Evolutionary conservation across 2,329 filamentous ascomycete genomes (phyloP).

Genomic region (Penicillium sp.): DNA sequence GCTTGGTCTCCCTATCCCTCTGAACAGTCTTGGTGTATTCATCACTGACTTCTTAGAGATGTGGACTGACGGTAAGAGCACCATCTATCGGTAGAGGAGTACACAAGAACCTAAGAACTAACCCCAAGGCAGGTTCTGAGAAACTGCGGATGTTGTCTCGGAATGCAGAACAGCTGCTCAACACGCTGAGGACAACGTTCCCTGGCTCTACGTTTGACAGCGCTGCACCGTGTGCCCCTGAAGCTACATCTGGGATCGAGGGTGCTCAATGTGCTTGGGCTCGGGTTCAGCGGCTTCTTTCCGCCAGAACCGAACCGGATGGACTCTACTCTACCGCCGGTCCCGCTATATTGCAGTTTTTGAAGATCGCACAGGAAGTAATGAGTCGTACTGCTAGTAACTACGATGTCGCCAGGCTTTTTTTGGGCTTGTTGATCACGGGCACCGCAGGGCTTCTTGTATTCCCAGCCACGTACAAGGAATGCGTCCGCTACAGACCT

Average conservation of each 20-base stretch:
- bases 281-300: conserved; percentile 27
- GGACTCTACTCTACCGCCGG: conserved; percentile 21
- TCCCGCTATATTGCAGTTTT: conserved; percentile 52
- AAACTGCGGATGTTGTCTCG: conserved; percentile 65
- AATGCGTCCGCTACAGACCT: conserved; percentile 27
- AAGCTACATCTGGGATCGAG: conserved; percentile 43
- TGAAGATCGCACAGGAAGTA: conserved; percentile 66
- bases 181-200: conserved; percentile 72
- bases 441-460: conserved; percentile 44
- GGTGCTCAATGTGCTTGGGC: conserved; percentile 69
- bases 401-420: conserved; percentile 64
- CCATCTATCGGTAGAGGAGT: background rate
- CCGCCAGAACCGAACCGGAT: conserved; percentile 5
- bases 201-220: conserved; percentile 49
- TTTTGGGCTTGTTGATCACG: conserved; percentile 37
- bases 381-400: conserved; percentile 92
- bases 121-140: conserved; percentile 44
- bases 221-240: conserved; percentile 22
- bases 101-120: background rate
- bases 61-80: conserved; percentile 61
- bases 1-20: conserved; percentile 79
- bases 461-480: conserved; percentile 28
- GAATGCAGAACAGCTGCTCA: conserved; percentile 77
- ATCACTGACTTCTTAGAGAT: conserved; percentile 74
- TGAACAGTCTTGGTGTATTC: conserved; percentile 85